Conservation (phyloP, 2,329 filamentous ascomycete genomes). For the Malbranchea zuffiana region DNA sequence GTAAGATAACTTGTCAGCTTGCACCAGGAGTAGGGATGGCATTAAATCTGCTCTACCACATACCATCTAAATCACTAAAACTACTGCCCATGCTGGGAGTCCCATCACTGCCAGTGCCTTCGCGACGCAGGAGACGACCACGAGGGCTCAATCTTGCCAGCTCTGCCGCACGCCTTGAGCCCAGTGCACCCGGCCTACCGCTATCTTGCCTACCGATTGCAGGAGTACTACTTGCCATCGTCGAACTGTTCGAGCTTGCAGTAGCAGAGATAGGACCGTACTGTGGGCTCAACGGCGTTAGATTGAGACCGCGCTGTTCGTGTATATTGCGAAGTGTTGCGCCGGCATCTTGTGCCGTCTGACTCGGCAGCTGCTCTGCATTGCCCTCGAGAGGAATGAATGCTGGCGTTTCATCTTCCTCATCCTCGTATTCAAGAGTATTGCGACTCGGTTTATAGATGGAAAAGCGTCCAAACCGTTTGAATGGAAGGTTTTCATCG, state of each 20-base stretch:
- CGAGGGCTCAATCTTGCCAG: constrained; percentile 40
- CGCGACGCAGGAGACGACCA: constrained; percentile 27
- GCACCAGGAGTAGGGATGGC: constrained; percentile 2
- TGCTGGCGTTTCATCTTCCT: constrained; percentile 34
- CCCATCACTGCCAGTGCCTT: constrained; percentile 42
- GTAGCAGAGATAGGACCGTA: constrained; percentile 17
- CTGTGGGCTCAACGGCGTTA: constrained; percentile 22
- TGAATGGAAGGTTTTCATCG: constrained; percentile 24
- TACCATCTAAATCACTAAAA: constrained; percentile 55
- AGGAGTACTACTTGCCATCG: constrained; percentile 20
- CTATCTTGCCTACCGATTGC: constrained; percentile 16
- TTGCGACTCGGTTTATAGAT: constrained; percentile 21
- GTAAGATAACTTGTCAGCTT: constrained; percentile 7
- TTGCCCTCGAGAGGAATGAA: constrained; percentile 32
- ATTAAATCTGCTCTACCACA: constrained; percentile 8
- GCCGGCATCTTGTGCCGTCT: constrained; percentile 26
- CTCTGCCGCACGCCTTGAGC: constrained; percentile 40
- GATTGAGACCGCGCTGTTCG: constrained; percentile 18
- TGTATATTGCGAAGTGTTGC: constrained; percentile 33
- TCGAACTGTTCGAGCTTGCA: constrained; percentile 31
- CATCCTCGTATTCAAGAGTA: constrained; percentile 21
- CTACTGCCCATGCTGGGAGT: constrained; percentile 55
- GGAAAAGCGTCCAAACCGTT: constrained; percentile 32
- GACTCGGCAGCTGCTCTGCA: background rate
- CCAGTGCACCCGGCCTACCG: constrained; percentile 20